Percentiles rank a stretch among this genome's conserved stretches.
phyloP scores from a whole-genome alignment of 2,329 filamentous ascomycete genomes.

The Trichoderma sp. region DNA sequence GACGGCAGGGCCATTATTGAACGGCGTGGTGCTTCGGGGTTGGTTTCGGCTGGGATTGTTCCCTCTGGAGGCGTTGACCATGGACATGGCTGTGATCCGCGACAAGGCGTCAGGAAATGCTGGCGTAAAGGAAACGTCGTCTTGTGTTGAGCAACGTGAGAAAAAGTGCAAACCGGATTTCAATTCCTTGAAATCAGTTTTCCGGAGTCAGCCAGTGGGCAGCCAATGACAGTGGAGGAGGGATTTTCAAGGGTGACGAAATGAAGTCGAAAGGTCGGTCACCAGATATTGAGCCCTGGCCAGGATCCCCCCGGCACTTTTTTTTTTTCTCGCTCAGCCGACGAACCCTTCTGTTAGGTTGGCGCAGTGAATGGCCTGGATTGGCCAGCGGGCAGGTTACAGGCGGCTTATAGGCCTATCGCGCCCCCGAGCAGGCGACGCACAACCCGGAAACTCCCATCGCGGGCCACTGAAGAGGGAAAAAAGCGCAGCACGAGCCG shows the following conservation, averaged over 20 bases:
- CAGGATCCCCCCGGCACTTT: slow-evolving; percentile 15
- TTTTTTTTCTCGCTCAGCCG: background rate
- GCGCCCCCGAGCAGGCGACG: background rate
- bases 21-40: slow-evolving; percentile 55
- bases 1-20: slow-evolving; percentile 48
- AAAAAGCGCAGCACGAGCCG: background rate
- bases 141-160: background rate
- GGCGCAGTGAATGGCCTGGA: slow-evolving; percentile 7
- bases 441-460: slow-evolving; percentile 10
- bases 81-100: slow-evolving; percentile 32
- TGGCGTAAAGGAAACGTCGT: background rate
- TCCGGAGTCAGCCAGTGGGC: slow-evolving; percentile 11
- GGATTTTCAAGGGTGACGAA: slow-evolving; percentile 21
- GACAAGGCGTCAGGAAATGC: slow-evolving; percentile 7
- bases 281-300: slow-evolving; percentile 19
- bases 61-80: slow-evolving; percentile 63
- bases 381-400: slow-evolving; percentile 16
- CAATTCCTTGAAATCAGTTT: slow-evolving; percentile 15
- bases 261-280: slow-evolving; percentile 20
- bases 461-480: background rate
- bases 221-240: slow-evolving; percentile 21
- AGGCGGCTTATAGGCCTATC: slow-evolving; percentile 2
- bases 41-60: slow-evolving; percentile 61
- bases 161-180: background rate
- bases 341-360: slow-evolving; percentile 9